Conservation (phyloP, 148 eudicot species). For the Dianthus caryophyllus region DNA sequence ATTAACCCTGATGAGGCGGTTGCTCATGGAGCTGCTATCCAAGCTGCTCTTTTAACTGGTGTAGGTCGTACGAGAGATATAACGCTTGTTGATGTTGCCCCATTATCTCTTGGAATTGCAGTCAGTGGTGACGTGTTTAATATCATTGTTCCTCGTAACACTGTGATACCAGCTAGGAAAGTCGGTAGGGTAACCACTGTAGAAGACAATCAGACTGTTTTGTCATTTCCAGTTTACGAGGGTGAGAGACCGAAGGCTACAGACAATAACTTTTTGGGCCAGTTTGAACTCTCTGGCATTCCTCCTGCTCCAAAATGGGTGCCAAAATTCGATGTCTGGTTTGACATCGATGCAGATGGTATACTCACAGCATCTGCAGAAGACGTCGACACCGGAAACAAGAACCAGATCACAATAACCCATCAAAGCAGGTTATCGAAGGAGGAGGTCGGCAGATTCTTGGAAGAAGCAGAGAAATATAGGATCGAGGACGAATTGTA, state of each 20-base stretch:
- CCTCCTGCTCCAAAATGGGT: conserved; percentile 19
- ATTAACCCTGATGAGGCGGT: conserved; percentile 4
- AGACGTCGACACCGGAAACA: background rate
- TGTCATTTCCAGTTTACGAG: background rate
- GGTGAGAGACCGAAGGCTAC: background rate
- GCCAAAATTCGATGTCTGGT: conserved; percentile 1
- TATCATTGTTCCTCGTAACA: background rate
- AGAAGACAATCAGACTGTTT: background rate
- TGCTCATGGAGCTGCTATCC: background rate
- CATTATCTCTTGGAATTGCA: background rate
- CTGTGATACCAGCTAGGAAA: background rate
- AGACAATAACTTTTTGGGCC: conserved; percentile 21
- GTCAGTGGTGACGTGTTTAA: background rate
- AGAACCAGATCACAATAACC: conserved; percentile 14
- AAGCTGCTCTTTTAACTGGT: background rate
- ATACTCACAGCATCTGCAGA: conserved; percentile 20
- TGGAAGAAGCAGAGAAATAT: conserved; percentile 18
- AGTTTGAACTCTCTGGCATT: background rate
- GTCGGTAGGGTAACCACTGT: background rate
- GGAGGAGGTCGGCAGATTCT: conserved; percentile 20
- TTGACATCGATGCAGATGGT: conserved; percentile 18
- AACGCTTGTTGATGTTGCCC: background rate
- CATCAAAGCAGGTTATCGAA: conserved; percentile 5
- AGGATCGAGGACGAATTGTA: background rate
- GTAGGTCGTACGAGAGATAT: background rate